These are phyloP conservation scores for Eucalyptus pauciflora DNA, from an alignment of 345 rosid genomes.

Conservation along the genomic window DNA sequence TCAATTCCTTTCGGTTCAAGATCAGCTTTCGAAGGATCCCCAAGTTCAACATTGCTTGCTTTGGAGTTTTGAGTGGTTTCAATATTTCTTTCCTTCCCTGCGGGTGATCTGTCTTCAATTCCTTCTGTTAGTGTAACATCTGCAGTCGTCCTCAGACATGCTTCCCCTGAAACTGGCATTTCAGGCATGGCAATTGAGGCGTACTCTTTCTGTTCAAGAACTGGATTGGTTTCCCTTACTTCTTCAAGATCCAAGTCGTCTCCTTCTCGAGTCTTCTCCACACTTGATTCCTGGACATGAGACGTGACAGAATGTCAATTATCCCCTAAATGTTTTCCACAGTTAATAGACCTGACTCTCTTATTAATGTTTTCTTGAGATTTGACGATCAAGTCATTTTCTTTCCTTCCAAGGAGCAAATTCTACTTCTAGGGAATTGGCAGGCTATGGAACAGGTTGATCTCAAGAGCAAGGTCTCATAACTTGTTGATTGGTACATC, in stretches of 20 bases:
- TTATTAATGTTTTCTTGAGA: not conserved
- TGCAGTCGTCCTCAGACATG: not conserved
- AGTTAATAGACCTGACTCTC: not conserved
- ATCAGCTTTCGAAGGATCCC: not conserved
- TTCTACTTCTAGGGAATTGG: not conserved
- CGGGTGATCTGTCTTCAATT: constrained; percentile 2
- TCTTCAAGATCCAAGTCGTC: not conserved
- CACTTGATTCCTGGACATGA: constrained; percentile 17
- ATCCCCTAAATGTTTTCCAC: not conserved
- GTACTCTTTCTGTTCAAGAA: constrained; percentile 7
- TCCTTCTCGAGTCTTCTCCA: constrained; percentile 1
- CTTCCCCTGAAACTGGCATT: constrained; percentile 16
- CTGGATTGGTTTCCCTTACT: constrained; percentile 1
- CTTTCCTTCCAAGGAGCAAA: not conserved
- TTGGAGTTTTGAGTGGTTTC: constrained; percentile 8
- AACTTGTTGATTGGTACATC: not conserved
- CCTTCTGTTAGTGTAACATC: not conserved
- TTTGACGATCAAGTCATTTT: not conserved
- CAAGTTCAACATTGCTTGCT: constrained; percentile 1
- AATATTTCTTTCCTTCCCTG: constrained; percentile 1
- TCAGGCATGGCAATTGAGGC: not conserved
- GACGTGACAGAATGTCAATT: not conserved
- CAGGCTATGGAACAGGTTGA: not conserved
- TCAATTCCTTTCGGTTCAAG: not conserved
- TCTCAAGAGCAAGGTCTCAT: not conserved